Evolutionary conservation across 257 asterid genomes (phyloP).

Genomic region (Przewalskia tangutica): DNA sequence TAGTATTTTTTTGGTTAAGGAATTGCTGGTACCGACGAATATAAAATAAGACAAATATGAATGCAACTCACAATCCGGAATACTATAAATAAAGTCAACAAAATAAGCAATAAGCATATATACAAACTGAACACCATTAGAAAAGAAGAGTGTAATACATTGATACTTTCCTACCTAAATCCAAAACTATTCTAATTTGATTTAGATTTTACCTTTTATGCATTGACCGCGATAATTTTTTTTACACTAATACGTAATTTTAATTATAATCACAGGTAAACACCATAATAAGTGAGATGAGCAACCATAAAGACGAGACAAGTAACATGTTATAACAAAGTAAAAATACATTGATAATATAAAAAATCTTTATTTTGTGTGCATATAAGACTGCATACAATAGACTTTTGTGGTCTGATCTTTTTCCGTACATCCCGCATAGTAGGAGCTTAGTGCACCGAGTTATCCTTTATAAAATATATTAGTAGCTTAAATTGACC

Average conservation of each 20-base stretch:
- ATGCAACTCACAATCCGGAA: neutral
- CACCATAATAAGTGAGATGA: neutral
- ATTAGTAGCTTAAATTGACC: neutral
- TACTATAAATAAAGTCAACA: neutral
- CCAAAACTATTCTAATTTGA: neutral
- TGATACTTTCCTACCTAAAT: neutral
- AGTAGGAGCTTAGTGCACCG: too few species aligned
- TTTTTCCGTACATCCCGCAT: too few species aligned
- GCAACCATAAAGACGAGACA: neutral
- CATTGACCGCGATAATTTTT: neutral
- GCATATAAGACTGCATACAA: neutral
- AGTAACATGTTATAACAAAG: neutral
- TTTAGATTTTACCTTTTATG: neutral
- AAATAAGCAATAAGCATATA: neutral
- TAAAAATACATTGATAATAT: neutral
- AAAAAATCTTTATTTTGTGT: neutral
- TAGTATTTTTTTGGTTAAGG: neutral
- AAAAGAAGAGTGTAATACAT: neutral
- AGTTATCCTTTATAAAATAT: neutral
- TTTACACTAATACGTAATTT: neutral
- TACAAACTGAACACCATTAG: neutral
- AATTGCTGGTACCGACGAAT: neutral
- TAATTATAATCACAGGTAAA: too few species aligned
- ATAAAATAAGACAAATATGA: neutral
- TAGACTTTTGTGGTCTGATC: too few species aligned